These are phyloP conservation scores for Lepidium didymum DNA, from an alignment of 345 rosid species.

Conservation along the genomic window DNA sequence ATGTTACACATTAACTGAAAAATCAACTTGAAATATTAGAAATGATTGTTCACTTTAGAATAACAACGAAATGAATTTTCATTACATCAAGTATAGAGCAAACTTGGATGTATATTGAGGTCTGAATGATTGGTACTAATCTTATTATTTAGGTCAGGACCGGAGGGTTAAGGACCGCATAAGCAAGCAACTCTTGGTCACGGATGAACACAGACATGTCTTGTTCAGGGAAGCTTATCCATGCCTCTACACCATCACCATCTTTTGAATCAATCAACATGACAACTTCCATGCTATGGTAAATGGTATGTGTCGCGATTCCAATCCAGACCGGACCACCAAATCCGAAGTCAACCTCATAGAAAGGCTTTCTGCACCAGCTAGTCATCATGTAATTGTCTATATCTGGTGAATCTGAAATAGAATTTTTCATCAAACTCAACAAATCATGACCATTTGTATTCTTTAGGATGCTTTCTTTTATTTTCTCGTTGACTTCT, in stretches of 20 bases:
- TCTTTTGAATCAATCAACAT: constrained; percentile 17
- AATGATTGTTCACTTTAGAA: not conserved
- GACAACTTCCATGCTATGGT: not conserved
- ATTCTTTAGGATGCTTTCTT: not conserved
- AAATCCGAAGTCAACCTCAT: constrained; percentile 38
- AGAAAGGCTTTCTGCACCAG: constrained; percentile 31
- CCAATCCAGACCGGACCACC: constrained; percentile 39
- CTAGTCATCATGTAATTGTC: constrained; percentile 29
- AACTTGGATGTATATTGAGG: not conserved
- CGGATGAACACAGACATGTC: constrained; percentile 31
- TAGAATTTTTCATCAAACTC: too few relatives aligned
- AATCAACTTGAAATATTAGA: not conserved
- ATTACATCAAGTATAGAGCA: not conserved
- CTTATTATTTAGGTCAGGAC: not conserved
- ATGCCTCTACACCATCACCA: constrained; percentile 43
- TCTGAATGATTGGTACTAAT: not conserved
- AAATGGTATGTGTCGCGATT: not conserved
- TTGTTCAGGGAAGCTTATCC: constrained; percentile 29
- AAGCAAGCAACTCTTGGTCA: constrained; percentile 33
- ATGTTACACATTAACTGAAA: too few relatives aligned
- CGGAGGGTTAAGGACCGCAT: constrained; percentile 31
- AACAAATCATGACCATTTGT: not conserved
- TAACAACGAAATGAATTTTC: not conserved
- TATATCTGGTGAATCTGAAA: not conserved
- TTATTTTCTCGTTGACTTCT: not conserved